These are phyloP conservation scores for Russula sp. DNA, from an alignment of 768 basidiomycete species.

Conservation along the genomic window DNA sequence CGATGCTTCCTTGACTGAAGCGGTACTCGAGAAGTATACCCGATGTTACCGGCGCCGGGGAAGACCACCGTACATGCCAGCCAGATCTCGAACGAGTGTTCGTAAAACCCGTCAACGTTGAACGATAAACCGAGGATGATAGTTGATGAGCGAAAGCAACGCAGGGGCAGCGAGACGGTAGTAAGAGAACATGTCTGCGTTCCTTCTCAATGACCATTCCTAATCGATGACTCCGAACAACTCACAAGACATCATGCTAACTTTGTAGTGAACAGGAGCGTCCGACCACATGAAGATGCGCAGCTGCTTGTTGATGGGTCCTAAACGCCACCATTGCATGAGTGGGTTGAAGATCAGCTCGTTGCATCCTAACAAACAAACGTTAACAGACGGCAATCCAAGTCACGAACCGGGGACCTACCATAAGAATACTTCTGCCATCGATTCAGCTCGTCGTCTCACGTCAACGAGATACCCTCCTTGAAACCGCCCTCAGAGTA, in stretches of 20 bases:
- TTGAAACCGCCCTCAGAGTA: slow-evolving; percentile 84
- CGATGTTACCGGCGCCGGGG: slow-evolving; percentile 62
- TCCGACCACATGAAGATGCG: slow-evolving; percentile 69
- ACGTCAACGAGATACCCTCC: slow-evolving; percentile 86
- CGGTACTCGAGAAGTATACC: slow-evolving; percentile 66
- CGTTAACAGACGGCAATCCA: neutral
- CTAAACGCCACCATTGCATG: slow-evolving; percentile 66
- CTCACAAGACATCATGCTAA: slow-evolving; percentile 72
- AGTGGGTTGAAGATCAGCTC: slow-evolving; percentile 85
- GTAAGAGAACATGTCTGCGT: slow-evolving; percentile 42
- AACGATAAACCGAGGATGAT: slow-evolving; percentile 60
- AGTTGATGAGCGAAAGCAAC: slow-evolving; percentile 60
- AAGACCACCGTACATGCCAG: slow-evolving; percentile 66
- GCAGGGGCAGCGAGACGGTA: slow-evolving; percentile 62
- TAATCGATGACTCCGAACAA: neutral
- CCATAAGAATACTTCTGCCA: slow-evolving; percentile 91
- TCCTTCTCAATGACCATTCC: neutral
- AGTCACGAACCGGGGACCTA: slow-evolving; percentile 27
- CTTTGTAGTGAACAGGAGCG: slow-evolving; percentile 79
- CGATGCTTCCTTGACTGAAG: slow-evolving; percentile 48
- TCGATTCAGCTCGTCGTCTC: slow-evolving; percentile 84
- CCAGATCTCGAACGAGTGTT: slow-evolving; percentile 70
- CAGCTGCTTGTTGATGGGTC: slow-evolving; percentile 80
- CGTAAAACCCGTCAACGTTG: slow-evolving; percentile 62
- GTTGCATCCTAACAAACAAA: slow-evolving; percentile 45